Conservation (phyloP, 2,329 filamentous ascomycete species). For the Neofusicoccum parvum region DNA sequence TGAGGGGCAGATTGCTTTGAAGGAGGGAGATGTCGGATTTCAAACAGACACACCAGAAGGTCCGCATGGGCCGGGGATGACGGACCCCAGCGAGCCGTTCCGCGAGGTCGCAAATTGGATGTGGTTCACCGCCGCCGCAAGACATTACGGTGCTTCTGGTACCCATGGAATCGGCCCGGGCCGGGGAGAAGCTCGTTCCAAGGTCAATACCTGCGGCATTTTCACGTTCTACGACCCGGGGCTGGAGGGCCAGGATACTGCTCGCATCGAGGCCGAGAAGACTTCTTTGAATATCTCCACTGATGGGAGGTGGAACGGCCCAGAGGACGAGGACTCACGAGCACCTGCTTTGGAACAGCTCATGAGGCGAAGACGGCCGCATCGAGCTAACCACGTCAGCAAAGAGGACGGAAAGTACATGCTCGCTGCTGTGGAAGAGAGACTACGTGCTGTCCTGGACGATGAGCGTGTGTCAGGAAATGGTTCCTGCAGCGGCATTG, state of each 20-base stretch:
- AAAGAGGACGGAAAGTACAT: slow-evolving; percentile 28
- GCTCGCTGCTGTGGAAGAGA: slow-evolving; percentile 24
- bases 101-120: slow-evolving; percentile 22
- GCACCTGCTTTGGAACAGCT: slow-evolving; percentile 36
- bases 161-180: slow-evolving; percentile 35
- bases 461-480: not conserved
- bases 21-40: not conserved
- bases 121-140: slow-evolving; percentile 50
- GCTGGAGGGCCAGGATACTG: slow-evolving; percentile 35
- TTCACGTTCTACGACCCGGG: slow-evolving; percentile 50
- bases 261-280: slow-evolving; percentile 39
- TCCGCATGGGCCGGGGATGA: slow-evolving; percentile 27
- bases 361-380: slow-evolving; percentile 26
- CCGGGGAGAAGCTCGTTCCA: slow-evolving; percentile 47
- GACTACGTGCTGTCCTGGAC: slow-evolving; percentile 24
- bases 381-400: slow-evolving; percentile 27
- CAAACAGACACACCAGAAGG: slow-evolving; percentile 22
- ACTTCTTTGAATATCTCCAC: slow-evolving; percentile 45
- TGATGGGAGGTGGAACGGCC: slow-evolving; percentile 44
- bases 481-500: slow-evolving; percentile 37
- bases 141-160: slow-evolving; percentile 41
- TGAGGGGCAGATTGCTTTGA: not conserved
- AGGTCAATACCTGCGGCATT: slow-evolving; percentile 46
- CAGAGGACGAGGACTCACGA: slow-evolving; percentile 28
- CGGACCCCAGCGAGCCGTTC: slow-evolving; percentile 26